Evolutionary conservation across 1,284 basidiomycete genomes (phyloP).

Genomic region (Apiotrichum siamense): DNA sequence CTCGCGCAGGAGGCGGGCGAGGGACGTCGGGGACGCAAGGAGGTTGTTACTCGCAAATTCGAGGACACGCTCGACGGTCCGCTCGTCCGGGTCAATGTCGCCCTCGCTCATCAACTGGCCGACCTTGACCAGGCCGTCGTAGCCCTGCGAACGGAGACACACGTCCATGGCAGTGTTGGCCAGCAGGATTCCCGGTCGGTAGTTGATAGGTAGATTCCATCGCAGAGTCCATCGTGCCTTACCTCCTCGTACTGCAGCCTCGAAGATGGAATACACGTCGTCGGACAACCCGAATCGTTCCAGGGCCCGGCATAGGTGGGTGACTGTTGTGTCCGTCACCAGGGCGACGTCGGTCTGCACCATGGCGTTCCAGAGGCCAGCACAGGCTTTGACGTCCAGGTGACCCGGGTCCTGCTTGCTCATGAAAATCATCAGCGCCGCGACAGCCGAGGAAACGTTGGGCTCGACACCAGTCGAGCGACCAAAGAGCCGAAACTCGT

Average conservation of each 20-base stretch:
- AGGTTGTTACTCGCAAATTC: conserved; percentile 20
- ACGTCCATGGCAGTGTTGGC: conserved; percentile 21
- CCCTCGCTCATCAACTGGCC: conserved; percentile 16
- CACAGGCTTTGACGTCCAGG: conserved; percentile 1
- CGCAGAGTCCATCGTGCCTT: conserved; percentile 2
- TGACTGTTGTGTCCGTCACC: conserved; percentile 9
- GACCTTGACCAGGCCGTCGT: conserved; percentile 11
- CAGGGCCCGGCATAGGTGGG: conserved; percentile 14
- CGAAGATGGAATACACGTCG: conserved; percentile 9
- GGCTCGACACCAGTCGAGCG: neutral
- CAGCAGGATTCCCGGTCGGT: conserved; percentile 12
- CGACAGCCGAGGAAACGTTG: neutral
- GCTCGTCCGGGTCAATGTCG: conserved; percentile 23
- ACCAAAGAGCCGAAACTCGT: conserved; percentile 17
- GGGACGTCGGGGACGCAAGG: conserved; percentile 13
- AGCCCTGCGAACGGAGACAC: conserved; percentile 1
- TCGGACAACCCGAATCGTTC: conserved; percentile 1
- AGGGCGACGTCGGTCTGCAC: neutral
- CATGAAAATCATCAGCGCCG: conserved; percentile 1
- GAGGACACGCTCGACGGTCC: conserved; percentile 26
- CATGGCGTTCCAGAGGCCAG: neutral
- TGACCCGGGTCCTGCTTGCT: neutral
- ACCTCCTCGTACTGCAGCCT: neutral
- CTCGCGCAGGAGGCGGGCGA: conserved; percentile 22
- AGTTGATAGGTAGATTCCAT: conserved; percentile 10